Conservation (phyloP, 176 grass and related monocot species). For the Saccharum officinarum region DNA sequence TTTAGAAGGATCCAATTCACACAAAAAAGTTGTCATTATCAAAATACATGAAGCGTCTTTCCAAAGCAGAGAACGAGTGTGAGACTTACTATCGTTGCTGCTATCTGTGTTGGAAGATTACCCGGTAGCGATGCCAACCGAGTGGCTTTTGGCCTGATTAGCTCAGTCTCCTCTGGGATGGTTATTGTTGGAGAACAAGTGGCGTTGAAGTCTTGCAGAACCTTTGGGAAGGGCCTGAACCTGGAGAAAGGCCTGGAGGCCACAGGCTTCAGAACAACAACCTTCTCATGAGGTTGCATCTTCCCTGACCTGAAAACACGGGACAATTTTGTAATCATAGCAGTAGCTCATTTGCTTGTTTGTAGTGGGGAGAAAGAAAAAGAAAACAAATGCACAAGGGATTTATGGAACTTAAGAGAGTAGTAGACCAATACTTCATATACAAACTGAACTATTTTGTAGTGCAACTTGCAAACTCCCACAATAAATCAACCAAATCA, state of each 20-base stretch:
- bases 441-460: background rate
- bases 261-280: conserved; percentile 52
- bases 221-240: conserved; percentile 19
- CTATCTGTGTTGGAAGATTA: background rate
- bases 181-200: conserved; percentile 10
- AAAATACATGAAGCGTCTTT: conserved; percentile 11
- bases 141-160: conserved; percentile 48
- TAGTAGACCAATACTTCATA: background rate
- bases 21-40: background rate
- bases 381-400: background rate
- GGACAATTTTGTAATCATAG: background rate
- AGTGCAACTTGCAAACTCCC: background rate
- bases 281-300: conserved; percentile 51
- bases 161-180: conserved; percentile 4
- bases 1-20: background rate
- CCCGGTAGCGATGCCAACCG: conserved; percentile 12
- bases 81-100: conserved; percentile 33
- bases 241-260: conserved; percentile 45
- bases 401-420: background rate
- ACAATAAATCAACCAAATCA: background rate
- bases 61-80: conserved; percentile 1
- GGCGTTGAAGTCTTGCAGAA: conserved; percentile 29
- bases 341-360: background rate
- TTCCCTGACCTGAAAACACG: conserved; percentile 11
- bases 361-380: background rate